Base-by-base conservation (phyloP, 495 filamentous ascomycete species). In the Penicillium lagena region DNA sequence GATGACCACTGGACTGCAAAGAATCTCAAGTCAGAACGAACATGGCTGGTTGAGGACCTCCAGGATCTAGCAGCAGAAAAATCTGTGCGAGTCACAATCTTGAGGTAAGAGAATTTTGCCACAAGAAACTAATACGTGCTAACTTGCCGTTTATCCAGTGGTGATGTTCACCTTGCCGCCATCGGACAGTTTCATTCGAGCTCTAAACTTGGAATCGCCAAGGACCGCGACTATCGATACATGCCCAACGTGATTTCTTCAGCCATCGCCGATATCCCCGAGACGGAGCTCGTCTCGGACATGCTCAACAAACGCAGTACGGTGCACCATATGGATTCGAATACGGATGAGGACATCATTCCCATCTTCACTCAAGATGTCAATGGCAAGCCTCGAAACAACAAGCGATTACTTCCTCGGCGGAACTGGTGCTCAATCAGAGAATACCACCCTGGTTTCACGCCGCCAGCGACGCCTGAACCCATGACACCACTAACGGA, bases 1-100 rank as follows among this genome's bases (percentile, higher is more conserved):
- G 93, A 97, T 64, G 93, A 98, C 62, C 91, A 97, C 58, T 98
- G 93, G 93, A 95, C 93, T 3, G 90, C 93, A 14, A 94, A 87
- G 54, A 84, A 89, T 56, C 89, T 96, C 65, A 97, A 97, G 59
- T 63, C 70, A 9, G 93, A 98, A 67, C 79, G 93, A 29, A 86
- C 82, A 50, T 85, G 85, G 70, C 77, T 96, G 50, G 81, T 98
- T 30, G 81, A 91, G 54, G 87, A 94, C 44, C 73, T 98, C 12
- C 93, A 98, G 60, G 84, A 89, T 51, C 69, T 97, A 37, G 90
- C 94, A 11, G 87, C 84, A 8, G 87, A 91, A 57, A 93, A 90
- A 54, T 95, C 87, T 10, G 75, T 97, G 39, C 81, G 93, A n/a
- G 70, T 98, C 14, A 96, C 91, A 3, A 94, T 90, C 46, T 68